Base-by-base conservation (phyloP, 1,284 basidiomycete species). In the Apiotrichum mycotoxinovorans region DNA sequence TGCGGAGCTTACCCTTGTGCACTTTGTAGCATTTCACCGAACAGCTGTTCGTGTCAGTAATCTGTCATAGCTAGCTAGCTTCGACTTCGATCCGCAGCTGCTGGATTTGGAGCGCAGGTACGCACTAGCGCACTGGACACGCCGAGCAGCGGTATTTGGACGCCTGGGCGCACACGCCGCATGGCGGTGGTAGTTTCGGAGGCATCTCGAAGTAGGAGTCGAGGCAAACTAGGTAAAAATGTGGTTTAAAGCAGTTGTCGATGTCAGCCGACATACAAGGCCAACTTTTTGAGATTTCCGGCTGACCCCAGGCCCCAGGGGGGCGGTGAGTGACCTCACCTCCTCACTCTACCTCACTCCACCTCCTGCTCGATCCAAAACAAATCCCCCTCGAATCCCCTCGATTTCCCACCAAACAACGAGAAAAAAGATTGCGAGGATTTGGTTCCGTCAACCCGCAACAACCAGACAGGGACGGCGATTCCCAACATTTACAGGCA, bases 21-120 rank as follows among this genome's bases (percentile, higher is more conserved):
- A 55, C 51, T 56, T 76, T 76, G 61, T 70, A 76, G 61, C 76
- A 78, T 11, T 65, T 44, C 4, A 78, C 75, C 1, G 76, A 78
- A 58, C 76, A 78, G 61, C 76, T 78, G 52, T 1, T 5, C 5
- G 9, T 27, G 51, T 40, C 53, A 54, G 53, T 26, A 2, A n/a
- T 51, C 10, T n/a, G n/a, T 30, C 30, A 30, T 30, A 7, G 30
- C 30, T 30, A 22, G 37, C 37, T 20, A 20, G 4, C 18, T 3
- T 2, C 18, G n/a, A n/a, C 17, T 5, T 15, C 14, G 37, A 18
- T n/a, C 17, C 9, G 9, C 37, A 38, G 17, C 37, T 17, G 10
- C 40, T 9, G 20, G 18, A 12, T 30, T 7, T 12, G 30, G 30
- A 5, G 30, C 30, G n/a, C 1, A 51, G 14, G 26, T 11, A 27